Conservation (phyloP, 345 rosid genomes). For the Pugionium dolabratum region DNA sequence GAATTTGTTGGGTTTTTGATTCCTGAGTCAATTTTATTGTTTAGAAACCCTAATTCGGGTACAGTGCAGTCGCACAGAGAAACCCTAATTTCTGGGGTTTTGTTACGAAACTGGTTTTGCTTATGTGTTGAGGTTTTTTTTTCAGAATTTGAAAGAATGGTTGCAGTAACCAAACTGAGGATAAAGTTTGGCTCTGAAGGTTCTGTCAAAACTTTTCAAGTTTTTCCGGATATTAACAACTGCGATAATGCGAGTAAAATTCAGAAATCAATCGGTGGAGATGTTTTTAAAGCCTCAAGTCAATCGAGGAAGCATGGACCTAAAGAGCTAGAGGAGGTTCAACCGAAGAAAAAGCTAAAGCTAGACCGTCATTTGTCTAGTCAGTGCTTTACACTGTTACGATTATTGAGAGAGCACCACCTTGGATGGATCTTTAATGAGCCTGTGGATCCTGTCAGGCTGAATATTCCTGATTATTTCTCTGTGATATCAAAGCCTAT, state of each 20-base stretch:
- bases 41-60: constrained; percentile 11
- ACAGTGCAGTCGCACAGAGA: not conserved
- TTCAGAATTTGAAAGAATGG: constrained; percentile 18
- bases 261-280: constrained; percentile 26
- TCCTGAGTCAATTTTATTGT: no score
- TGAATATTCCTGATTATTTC: constrained; percentile 84
- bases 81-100: constrained; percentile 13
- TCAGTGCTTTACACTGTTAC: constrained; percentile 58
- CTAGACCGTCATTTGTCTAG: constrained; percentile 51
- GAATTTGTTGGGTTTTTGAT: no score
- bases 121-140: constrained; percentile 5
- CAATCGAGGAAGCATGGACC: constrained; percentile 47
- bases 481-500: constrained; percentile 65
- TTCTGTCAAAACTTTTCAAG: constrained; percentile 14
- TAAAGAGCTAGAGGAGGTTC: constrained; percentile 38
- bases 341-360: constrained; percentile 53
- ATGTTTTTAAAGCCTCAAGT: constrained; percentile 19
- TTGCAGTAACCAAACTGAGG: constrained; percentile 51
- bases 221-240: constrained; percentile 26
- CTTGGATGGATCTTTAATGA: constrained; percentile 58
- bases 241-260: constrained; percentile 27
- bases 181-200: constrained; percentile 56
- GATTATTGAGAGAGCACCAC: constrained; percentile 44
- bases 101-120: not conserved
- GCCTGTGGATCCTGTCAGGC: constrained; percentile 75